Evolutionary conservation across 202 grass and related monocot genomes (phyloP).

Genomic region (Dendrocalamus latiflorus): DNA sequence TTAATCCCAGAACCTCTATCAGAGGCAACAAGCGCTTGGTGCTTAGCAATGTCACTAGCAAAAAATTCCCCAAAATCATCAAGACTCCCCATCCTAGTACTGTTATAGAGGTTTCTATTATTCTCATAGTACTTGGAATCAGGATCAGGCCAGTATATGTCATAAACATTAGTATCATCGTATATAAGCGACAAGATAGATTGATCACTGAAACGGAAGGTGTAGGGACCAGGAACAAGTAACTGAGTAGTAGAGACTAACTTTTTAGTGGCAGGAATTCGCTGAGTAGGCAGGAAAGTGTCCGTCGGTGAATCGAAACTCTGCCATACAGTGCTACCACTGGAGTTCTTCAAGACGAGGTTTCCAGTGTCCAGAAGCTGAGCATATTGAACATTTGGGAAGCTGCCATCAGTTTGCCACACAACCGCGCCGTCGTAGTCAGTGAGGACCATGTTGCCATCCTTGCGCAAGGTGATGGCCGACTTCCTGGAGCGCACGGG

Average conservation of each 20-base stretch:
- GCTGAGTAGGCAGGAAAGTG: conserved; percentile 45
- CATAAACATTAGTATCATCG: conserved; percentile 14
- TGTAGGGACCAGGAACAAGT: conserved; percentile 27
- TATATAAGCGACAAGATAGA: conserved; percentile 50
- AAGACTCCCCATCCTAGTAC: conserved; percentile 30
- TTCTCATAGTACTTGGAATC: conserved; percentile 18
- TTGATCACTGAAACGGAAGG: conserved; percentile 44
- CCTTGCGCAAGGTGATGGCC: conserved; percentile 26
- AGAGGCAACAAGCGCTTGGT: conserved; percentile 21
- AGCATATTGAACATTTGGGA: background rate
- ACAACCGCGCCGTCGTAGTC: conserved; percentile 34
- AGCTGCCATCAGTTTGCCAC: conserved; percentile 23
- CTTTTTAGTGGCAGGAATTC: conserved; percentile 12
- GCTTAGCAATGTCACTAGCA: conserved; percentile 36
- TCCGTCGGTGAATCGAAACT: conserved; percentile 58
- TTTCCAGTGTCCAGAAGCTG: conserved; percentile 47
- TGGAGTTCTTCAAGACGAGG: conserved; percentile 27
- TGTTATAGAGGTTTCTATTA: conserved; percentile 29
- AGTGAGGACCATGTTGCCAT: conserved; percentile 40
- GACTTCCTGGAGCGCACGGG: conserved; percentile 47
- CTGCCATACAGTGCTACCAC: conserved; percentile 35
- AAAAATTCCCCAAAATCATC: conserved; percentile 21
- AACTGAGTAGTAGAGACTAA: conserved; percentile 31
- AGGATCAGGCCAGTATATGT: conserved; percentile 57
- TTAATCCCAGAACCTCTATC: conserved; percentile 31